A percentile compares a stretch with the other conserved stretches of the same genome.
These are phyloP conservation scores for Alternaria rosae DNA, from an alignment of 2,329 filamentous ascomycete genomes.

Conservation along the genomic window DNA sequence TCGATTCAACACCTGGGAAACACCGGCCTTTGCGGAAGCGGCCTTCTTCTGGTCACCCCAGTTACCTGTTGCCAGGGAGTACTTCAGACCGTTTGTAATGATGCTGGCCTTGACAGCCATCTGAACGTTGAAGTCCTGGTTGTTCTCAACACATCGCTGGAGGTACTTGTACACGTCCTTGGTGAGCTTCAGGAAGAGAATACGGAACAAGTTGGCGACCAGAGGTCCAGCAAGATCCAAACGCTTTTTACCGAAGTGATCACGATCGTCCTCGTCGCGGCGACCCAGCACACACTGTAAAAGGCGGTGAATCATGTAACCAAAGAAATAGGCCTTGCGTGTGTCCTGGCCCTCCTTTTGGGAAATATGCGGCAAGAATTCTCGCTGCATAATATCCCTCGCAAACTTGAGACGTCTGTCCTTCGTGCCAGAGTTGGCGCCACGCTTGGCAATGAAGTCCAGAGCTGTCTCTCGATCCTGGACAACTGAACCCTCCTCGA, in stretches of 20 bases:
- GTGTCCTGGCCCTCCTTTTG: conserved; percentile 95
- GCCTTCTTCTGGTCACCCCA: conserved; percentile 99
- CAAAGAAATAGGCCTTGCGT: conserved; percentile 95
- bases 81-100: conserved; percentile 92
- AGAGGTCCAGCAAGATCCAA: conserved; percentile 93
- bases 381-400: conserved; percentile 94
- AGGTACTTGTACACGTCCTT: conserved; percentile 91
- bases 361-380: conserved; percentile 94
- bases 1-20: conserved; percentile 96
- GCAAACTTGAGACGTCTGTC: conserved; percentile 93
- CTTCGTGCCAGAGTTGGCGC: conserved; percentile 75
- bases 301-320: conserved; percentile 98
- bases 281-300: conserved; percentile 92
- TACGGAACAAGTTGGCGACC: conserved; percentile 94
- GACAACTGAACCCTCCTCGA: conserved; percentile 95
- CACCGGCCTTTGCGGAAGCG: conserved; percentile 90
- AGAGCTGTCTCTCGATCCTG: conserved; percentile 94
- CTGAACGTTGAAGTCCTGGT: conserved; percentile 87
- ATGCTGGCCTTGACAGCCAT: conserved; percentile 91
- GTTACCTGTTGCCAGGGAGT: conserved; percentile 96
- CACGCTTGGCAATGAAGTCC: conserved; percentile 94
- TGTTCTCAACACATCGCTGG: conserved; percentile 88
- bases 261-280: conserved; percentile 93
- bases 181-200: conserved; percentile 88
- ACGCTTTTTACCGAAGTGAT: conserved; percentile 99